Percentiles rank a stretch among this genome's conserved stretches.
phyloP scores from a whole-genome alignment of 1,139 yeast genomes.

The Blastobotrys apis region DNA sequence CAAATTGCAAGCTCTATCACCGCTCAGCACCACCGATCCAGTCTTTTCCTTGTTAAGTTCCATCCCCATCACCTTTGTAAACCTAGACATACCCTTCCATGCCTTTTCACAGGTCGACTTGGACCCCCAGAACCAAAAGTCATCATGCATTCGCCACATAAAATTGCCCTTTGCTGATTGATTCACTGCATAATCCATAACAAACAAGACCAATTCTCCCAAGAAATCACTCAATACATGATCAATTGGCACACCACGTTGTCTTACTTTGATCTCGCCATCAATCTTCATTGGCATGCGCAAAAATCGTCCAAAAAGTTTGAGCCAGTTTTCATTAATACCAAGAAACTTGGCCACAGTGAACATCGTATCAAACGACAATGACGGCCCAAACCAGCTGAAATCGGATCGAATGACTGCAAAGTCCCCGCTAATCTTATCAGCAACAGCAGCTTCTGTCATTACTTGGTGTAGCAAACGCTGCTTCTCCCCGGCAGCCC shows the following conservation, averaged over 20 bases:
- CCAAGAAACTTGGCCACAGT: slow-evolving; percentile 20
- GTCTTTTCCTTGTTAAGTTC: slow-evolving; percentile 21
- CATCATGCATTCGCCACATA: slow-evolving; percentile 22
- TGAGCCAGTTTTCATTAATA: slow-evolving; percentile 18
- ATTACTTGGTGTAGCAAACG: slow-evolving; percentile 12
- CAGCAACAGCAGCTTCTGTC: slow-evolving; percentile 15
- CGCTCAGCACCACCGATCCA: slow-evolving; percentile 18
- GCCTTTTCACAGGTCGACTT: slow-evolving; percentile 16
- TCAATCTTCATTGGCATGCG: slow-evolving; percentile 15
- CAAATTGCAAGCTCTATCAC: slow-evolving; percentile 2
- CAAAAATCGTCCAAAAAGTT: slow-evolving; percentile 17
- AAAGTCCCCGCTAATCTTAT: slow-evolving; percentile 15
- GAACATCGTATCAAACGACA: slow-evolving; percentile 17
- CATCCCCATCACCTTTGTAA: slow-evolving; percentile 20
- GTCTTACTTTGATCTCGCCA: slow-evolving; percentile 11
- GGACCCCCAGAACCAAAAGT: slow-evolving; percentile 23
- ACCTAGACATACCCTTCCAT: slow-evolving; percentile 18
- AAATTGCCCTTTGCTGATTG: slow-evolving; percentile 15
- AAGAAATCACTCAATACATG: slow-evolving; percentile 19
- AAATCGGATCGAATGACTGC: slow-evolving; percentile 22
- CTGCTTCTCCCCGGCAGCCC: slow-evolving; percentile 11
- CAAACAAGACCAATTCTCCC: slow-evolving; percentile 20
- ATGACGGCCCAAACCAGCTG: slow-evolving; percentile 22
- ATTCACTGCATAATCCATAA: slow-evolving; percentile 19
- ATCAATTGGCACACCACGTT: slow-evolving; percentile 19